Base-by-base conservation (phyloP, 257 asterid genomes). In the Striga asiatica region DNA sequence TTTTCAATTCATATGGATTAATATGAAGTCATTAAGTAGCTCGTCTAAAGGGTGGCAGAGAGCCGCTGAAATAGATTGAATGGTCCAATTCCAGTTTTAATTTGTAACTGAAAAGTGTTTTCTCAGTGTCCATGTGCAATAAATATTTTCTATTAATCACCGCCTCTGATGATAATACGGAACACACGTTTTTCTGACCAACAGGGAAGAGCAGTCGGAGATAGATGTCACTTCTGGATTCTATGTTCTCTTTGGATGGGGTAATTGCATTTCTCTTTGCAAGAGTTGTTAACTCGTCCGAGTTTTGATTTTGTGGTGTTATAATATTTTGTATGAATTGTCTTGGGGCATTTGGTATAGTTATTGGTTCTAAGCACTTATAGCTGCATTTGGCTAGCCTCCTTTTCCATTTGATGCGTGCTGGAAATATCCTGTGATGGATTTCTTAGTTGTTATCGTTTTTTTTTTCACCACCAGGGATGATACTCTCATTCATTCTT, bases 121-220 rank as follows among this genome's bases (percentile, higher is more conserved):
- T n/a, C n/a, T n/a, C n/a, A n/a, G n/a, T n/a, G n/a, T n/a, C n/a
- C n/a, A n/a, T n/a, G n/a, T n/a, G n/a, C n/a, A n/a, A n/a, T n/a
- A n/a, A n/a, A n/a, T n/a, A 20, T 32, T 27, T 45, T 61, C 3
- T 25, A 25, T 13, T 32, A 54, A 58, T 49, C 16, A 29, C 43
- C 56, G 56, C 48, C 62, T 50, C 20, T 34, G 59, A 34, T 19
- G 54, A 19, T 65, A 11, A 34, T 39, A 22, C 50, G 13, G 46
- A 60, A 21, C 47, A 25, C 58, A 35, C 62, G 42, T n/a, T 66
- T n/a, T 74, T 66, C 62, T 55, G 53, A 37, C 70, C 43, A 60
- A 59, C 66, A 91, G 98, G 98, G 84, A 80, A 61, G 98, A 92
- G 72, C 97, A 82, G 56, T 88, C 97, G 4, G 95, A 84, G 78